Conservation (phyloP, 1,139 yeast genomes). For the Pichia sp. region DNA sequence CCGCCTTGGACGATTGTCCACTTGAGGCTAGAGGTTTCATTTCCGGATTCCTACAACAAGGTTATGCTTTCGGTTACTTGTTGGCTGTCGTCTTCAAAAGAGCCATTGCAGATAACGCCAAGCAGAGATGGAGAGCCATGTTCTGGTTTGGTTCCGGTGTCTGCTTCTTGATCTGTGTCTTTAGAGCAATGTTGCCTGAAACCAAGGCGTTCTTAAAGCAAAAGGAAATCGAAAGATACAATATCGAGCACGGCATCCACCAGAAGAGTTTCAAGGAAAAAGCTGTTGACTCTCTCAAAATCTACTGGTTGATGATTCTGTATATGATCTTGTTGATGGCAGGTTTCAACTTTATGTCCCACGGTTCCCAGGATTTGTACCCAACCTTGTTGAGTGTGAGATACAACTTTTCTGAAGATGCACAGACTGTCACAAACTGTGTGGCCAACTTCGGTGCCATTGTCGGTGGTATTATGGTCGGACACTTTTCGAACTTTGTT, state of each 20-base stretch:
- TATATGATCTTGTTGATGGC: constrained; percentile 57
- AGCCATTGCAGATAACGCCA: constrained; percentile 50
- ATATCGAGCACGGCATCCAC: constrained; percentile 29
- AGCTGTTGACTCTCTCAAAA: constrained; percentile 34
- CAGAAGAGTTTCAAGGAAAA: constrained; percentile 30
- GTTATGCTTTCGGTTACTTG: constrained; percentile 68
- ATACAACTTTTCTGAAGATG: constrained; percentile 45
- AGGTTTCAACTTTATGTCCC: constrained; percentile 65
- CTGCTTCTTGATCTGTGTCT: constrained; percentile 50
- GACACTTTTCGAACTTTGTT: constrained; percentile 54
- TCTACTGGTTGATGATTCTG: constrained; percentile 43
- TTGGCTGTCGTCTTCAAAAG: constrained; percentile 62
- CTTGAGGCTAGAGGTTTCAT: constrained; percentile 55
- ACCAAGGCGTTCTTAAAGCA: constrained; percentile 47
- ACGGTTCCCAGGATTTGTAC: constrained; percentile 70
- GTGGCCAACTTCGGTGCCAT: constrained; percentile 72
- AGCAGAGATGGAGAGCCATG: constrained; percentile 67
- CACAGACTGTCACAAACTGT: constrained; percentile 61
- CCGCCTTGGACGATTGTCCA: constrained; percentile 69
- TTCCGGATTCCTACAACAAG: constrained; percentile 67
- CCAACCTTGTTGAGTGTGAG: constrained; percentile 60
- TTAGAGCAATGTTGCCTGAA: constrained; percentile 57
- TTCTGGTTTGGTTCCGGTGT: constrained; percentile 80
- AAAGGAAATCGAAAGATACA: constrained; percentile 33
- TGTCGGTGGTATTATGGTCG: constrained; percentile 58